Evolutionary conservation across 2,329 filamentous ascomycete genomes (phyloP).

Genomic region (Ambrosiella beaveri): DNA sequence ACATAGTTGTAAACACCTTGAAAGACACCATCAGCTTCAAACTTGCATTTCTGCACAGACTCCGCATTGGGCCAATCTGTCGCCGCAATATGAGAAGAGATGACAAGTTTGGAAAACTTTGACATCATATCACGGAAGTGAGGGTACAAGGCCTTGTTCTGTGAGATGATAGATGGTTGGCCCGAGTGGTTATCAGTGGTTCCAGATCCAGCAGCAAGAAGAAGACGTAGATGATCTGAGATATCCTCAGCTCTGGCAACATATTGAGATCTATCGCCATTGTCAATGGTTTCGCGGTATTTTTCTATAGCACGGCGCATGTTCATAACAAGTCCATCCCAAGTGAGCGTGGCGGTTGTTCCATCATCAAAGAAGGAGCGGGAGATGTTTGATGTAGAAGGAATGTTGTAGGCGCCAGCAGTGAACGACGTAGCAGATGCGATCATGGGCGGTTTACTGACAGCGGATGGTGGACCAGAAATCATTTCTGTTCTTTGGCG

Average conservation of each 20-base stretch:
- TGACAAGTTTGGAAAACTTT: slow-evolving; percentile 95
- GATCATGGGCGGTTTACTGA: slow-evolving; percentile 30
- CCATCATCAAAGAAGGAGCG: slow-evolving; percentile 83
- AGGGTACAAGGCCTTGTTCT: slow-evolving; percentile 90
- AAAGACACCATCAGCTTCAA: slow-evolving; percentile 92
- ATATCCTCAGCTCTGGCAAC: slow-evolving; percentile 94
- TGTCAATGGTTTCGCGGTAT: slow-evolving; percentile 78
- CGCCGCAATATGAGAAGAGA: slow-evolving; percentile 93
- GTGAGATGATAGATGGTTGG: slow-evolving; percentile 97
- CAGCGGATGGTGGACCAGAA: slow-evolving; percentile 26
- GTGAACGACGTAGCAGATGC: slow-evolving; percentile 46
- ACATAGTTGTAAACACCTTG: slow-evolving; percentile 92
- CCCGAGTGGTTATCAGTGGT: slow-evolving; percentile 98
- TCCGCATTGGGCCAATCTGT: slow-evolving; percentile 91
- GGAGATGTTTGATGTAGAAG: slow-evolving; percentile 45
- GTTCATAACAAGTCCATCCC: slow-evolving; percentile 77
- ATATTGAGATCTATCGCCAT: slow-evolving; percentile 71
- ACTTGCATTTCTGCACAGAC: slow-evolving; percentile 83
- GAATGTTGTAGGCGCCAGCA: slow-evolving; percentile 37
- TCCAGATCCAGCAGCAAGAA: slow-evolving; percentile 88
- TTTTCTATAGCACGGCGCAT: slow-evolving; percentile 83
- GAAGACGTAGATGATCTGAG: slow-evolving; percentile 80
- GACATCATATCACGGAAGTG: slow-evolving; percentile 99
- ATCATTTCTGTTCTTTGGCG: slow-evolving; percentile 39
- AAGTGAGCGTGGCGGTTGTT: slow-evolving; percentile 63